Evolutionary conservation across 352 stramenopile species (phyloP).

Genomic region (Halophytophthora polymorphica): DNA sequence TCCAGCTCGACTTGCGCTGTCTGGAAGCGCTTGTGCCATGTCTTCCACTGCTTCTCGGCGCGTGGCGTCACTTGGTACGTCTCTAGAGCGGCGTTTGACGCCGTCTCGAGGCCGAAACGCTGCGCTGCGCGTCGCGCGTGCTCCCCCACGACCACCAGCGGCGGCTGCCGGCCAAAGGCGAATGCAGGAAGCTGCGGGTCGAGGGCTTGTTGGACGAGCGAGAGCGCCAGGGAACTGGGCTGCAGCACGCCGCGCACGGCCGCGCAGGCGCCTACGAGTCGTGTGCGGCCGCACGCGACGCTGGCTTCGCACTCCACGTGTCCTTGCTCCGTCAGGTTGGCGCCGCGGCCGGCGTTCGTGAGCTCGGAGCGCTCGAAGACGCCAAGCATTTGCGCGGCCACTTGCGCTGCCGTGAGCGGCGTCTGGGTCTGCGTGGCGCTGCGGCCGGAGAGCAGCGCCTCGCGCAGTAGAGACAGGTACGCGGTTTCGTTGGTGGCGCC

Average conservation of each 20-base stretch:
- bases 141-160: slow-evolving; percentile 55
- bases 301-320: slow-evolving; percentile 59
- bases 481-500: slow-evolving; percentile 26
- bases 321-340: slow-evolving; percentile 51
- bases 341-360: slow-evolving; percentile 54
- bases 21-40: slow-evolving; percentile 42
- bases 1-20: slow-evolving; percentile 1
- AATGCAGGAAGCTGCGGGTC: slow-evolving; percentile 8
- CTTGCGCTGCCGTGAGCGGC: slow-evolving; percentile 18
- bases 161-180: slow-evolving; percentile 44
- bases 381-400: slow-evolving; percentile 33
- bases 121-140: slow-evolving; percentile 31
- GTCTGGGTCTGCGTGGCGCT: neutral
- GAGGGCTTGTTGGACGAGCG: slow-evolving; percentile 31
- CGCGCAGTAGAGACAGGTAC: slow-evolving; percentile 40
- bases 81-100: slow-evolving; percentile 10
- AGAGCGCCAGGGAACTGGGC: slow-evolving; percentile 41
- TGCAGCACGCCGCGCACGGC: slow-evolving; percentile 41
- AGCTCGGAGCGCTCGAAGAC: slow-evolving; percentile 44
- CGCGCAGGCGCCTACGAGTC: slow-evolving; percentile 40
- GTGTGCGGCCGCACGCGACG: slow-evolving; percentile 40
- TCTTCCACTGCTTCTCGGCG: slow-evolving; percentile 33
- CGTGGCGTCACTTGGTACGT: slow-evolving; percentile 40
- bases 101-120: slow-evolving; percentile 37
- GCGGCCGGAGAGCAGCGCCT: slow-evolving; percentile 23